Base-by-base conservation (phyloP, 139 green algal species). In the Eudorina sp. region DNA sequence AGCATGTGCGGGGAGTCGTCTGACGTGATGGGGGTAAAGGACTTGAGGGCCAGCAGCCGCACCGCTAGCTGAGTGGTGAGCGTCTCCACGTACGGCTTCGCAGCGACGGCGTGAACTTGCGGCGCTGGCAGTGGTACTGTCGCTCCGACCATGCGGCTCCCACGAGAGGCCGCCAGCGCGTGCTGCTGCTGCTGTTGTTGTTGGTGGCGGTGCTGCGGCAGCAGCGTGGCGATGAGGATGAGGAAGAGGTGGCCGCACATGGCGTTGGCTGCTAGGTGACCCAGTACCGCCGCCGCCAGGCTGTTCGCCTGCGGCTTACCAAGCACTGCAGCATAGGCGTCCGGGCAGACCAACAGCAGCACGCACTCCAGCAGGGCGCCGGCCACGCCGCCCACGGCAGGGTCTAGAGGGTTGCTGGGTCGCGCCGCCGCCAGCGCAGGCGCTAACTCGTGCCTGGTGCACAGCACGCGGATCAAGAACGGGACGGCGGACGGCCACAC, bases 11-110 rank as follows among this genome's bases (percentile, higher is more conserved):
- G 55, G 3, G 84, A 75, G 16, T 72, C 40, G 19, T 68, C 72
- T 23, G 70, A 40, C 4, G 25, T 8, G 4, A 13, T 27, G 2
- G 84, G 40, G 21, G 41, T 29, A 51, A 77, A 89, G 40, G 40
- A 40, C 46, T 81, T 88, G 5, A 88, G 83, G 68, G 83, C 34
- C 48, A 88, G 83, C 68, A 76, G 43, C 53, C 84, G 72, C 53
- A 89, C 84, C 19, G 41, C 41, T 7, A 89, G 53, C 70, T 89
- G 84, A 14, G 84, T 89, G 19, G 53, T 74, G 21, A 89, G 70
- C 7, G 84, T 29, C 84, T 89, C 84, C 84, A 83, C 41, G 72
- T 89, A 89, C 7, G 84, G 84, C 51, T 82, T 88, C 4, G 81
- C 31, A 4, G 38, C 58, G 53, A 72, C 77, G 21, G 40, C 11